Base-by-base conservation (phyloP, 306 rosid species). In the Quercus mongolica region DNA sequence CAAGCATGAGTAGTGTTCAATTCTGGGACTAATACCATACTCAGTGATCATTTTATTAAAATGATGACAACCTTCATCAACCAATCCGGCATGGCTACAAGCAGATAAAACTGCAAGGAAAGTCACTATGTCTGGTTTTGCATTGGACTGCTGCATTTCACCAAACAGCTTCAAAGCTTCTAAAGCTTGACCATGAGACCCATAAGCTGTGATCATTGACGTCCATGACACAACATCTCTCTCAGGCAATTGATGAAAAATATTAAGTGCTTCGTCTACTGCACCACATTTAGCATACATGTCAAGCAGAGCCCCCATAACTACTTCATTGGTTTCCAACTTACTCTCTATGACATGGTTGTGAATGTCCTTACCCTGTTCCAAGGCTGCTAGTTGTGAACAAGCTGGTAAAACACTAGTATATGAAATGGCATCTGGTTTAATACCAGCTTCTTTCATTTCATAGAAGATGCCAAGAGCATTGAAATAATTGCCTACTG, bases 211-310 rank as follows among this genome's bases (percentile, higher is more conserved):
- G 78, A 94, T 89, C 97, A 94, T 90, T 52, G 98, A 89, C 64
- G 97, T 91, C 97, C 97, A 91, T 11, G 94, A 87, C 55, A 91
- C 92, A 65, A 85, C 59, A 88, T 94, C 98, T 77, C 87, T 85
- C 83, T 85, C 84, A 0, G 95, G 92, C 83, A 91, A 85, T 79
- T 86, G 80, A 74, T 81, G 82, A 76, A 94, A 91, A 80, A 94
- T 79, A 54, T 58, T 25, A n/a, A 80, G 84, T 6, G 97, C 98
- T 85, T 87, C 95, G 54, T 88, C 89, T 26, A 94, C 90, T 4
- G 86, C 91, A 38, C 97, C 97, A 51, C 97, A 94, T 80, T 91
- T 94, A 41, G 97, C 94, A 84, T 91, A 94, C 98, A 90, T 91
- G 82, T 91, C 95, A 73, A 91, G 92, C 44, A 94, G 92, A 81